Evolutionary conservation across 495 filamentous ascomycete species (phyloP).

Genomic region (Letharia columbiana): DNA sequence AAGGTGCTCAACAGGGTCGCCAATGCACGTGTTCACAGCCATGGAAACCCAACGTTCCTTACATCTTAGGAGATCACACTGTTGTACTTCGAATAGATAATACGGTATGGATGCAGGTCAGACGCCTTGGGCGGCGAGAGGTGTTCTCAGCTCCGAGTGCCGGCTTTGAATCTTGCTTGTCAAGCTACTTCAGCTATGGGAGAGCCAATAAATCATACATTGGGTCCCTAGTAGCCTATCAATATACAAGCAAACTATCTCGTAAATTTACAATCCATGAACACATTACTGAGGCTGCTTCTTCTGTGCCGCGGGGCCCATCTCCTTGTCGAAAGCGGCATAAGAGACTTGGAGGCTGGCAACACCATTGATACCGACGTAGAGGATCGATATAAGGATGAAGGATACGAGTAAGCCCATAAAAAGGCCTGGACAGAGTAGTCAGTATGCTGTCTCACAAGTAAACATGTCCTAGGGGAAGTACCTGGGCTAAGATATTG

Average conservation of each 20-base stretch:
- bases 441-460: slow-evolving; percentile 1
- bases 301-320: slow-evolving; percentile 76
- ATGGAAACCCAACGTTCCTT: background rate
- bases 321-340: slow-evolving; percentile 93
- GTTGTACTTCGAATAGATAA: background rate
- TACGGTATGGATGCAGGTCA: background rate
- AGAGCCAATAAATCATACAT: background rate
- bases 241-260: background rate
- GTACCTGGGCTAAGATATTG: slow-evolving; percentile 73
- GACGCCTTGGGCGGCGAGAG: too few species aligned
- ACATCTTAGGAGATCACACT: background rate
- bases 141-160: background rate
- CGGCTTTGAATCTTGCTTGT: background rate
- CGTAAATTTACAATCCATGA: background rate
- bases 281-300: slow-evolving; percentile 43
- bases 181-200: background rate
- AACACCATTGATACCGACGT: slow-evolving; percentile 66
- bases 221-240: background rate
- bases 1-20: background rate
- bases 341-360: slow-evolving; percentile 79
- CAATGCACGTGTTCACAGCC: background rate
- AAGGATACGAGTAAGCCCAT: slow-evolving; percentile 63
- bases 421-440: slow-evolving; percentile 56
- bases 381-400: slow-evolving; percentile 65
- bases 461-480: background rate